Evolutionary conservation across 257 asterid species (phyloP).

Genomic region (Coffea canephora): DNA sequence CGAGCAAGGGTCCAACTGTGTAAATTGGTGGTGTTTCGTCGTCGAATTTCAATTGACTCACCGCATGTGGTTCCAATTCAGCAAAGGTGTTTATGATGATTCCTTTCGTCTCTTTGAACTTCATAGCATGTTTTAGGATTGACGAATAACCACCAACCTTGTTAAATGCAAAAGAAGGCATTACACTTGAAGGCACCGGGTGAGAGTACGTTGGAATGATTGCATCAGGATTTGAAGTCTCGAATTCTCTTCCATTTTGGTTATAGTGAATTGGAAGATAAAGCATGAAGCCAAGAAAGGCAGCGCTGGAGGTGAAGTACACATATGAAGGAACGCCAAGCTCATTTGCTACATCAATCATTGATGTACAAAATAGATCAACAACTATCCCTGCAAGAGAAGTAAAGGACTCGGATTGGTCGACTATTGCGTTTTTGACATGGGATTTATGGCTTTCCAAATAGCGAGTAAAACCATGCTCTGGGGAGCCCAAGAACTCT

Average conservation of each 20-base stretch:
- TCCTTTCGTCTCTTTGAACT: slow-evolving; percentile 9
- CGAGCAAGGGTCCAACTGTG: slow-evolving; percentile 8
- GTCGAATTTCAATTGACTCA: background rate
- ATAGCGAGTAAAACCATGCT: background rate
- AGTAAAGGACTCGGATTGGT: background rate
- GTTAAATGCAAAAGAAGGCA: slow-evolving; percentile 7
- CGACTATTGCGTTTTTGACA: slow-evolving; percentile 1
- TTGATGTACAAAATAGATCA: slow-evolving; percentile 5
- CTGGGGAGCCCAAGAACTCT: background rate
- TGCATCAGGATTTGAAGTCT: background rate
- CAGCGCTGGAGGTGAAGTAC: slow-evolving; percentile 10
- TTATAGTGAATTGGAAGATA: slow-evolving; percentile 9
- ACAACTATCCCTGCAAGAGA: slow-evolving; percentile 10
- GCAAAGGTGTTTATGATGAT: background rate
- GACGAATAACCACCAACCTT: slow-evolving; percentile 9
- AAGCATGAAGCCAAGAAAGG: slow-evolving; percentile 15
- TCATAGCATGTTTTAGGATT: background rate
- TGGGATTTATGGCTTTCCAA: slow-evolving; percentile 6
- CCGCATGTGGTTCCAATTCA: slow-evolving; percentile 1
- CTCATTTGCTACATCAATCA: slow-evolving; percentile 19
- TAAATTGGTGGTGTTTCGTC: background rate
- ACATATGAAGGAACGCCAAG: slow-evolving; percentile 2
- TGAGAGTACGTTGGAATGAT: background rate
- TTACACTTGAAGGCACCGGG: background rate
- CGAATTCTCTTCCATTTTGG: background rate